Percentiles rank a stretch among this genome's conserved stretches.
Conservation (phyloP, 2,329 filamentous ascomycete species). For the Exophiala aquamarina region DNA sequence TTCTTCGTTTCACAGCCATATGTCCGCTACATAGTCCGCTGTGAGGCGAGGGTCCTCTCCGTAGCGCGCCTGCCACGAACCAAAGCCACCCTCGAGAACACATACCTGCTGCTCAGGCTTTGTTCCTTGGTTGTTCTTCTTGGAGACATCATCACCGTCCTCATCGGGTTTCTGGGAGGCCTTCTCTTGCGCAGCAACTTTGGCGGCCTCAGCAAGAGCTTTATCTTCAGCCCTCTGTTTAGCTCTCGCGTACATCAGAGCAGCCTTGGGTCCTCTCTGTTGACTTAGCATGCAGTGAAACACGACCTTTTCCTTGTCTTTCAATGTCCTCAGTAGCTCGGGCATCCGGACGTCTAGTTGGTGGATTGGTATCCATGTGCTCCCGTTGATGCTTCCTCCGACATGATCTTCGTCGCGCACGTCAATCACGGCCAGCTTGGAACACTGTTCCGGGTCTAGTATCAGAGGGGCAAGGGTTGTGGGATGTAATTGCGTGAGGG, state of each 20-base stretch:
- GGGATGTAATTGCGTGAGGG: constrained; percentile 66
- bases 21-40: constrained; percentile 77
- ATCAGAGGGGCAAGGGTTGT: constrained; percentile 68
- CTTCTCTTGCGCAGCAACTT: constrained; percentile 19
- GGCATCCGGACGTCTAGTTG: constrained; percentile 75
- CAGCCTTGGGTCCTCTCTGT: constrained; percentile 82
- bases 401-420: constrained; percentile 89
- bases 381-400: constrained; percentile 82
- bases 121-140: constrained; percentile 25
- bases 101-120: constrained; percentile 65
- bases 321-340: constrained; percentile 75
- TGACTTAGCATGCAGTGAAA: constrained; percentile 95
- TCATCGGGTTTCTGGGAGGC: constrained; percentile 20
- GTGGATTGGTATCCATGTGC: constrained; percentile 71
- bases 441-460: constrained; percentile 48
- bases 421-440: constrained; percentile 73
- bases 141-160: constrained; percentile 16
- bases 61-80: constrained; percentile 80
- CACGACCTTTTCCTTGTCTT: constrained; percentile 77
- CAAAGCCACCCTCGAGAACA: constrained; percentile 81
- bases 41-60: constrained; percentile 78
- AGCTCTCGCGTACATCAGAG: constrained; percentile 65
- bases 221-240: constrained; percentile 34
- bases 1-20: constrained; percentile 61
- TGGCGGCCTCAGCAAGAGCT: constrained; percentile 19